Evolutionary conservation across 1,284 basidiomycete species (phyloP).

Genomic region (Rhodofomes roseus): DNA sequence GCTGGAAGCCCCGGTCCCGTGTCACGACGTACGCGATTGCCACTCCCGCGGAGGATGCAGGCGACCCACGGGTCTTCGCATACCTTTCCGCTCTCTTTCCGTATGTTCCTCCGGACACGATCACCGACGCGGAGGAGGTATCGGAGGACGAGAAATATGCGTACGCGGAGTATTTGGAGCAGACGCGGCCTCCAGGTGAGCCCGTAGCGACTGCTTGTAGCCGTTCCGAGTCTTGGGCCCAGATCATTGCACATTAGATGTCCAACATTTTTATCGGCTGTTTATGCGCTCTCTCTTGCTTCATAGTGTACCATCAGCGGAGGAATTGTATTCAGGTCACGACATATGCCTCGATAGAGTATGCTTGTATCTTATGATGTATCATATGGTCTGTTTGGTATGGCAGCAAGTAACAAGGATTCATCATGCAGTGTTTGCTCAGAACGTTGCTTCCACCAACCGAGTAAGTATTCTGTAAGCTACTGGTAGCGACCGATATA

Average conservation of each 20-base stretch:
- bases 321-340: no score
- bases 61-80: background rate
- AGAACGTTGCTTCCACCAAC: no score
- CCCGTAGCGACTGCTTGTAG: background rate
- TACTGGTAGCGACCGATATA: no score
- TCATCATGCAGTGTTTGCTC: no score
- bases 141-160: background rate
- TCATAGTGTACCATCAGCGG: no score
- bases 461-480: no score
- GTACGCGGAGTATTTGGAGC: background rate
- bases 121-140: background rate
- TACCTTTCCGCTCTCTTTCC: background rate
- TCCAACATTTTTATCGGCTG: no score
- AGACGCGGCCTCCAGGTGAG: background rate
- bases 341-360: no score
- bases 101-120: background rate
- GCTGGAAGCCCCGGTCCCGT: background rate
- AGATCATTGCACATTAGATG: background rate
- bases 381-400: no score
- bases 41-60: background rate
- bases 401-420: no score
- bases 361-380: no score
- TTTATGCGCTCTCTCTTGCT: no score
- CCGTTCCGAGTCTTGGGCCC: background rate
- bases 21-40: background rate